These are phyloP conservation scores for Cyberlindnera amylophila DNA, from an alignment of 805 yeast genomes.

Conservation along the genomic window DNA sequence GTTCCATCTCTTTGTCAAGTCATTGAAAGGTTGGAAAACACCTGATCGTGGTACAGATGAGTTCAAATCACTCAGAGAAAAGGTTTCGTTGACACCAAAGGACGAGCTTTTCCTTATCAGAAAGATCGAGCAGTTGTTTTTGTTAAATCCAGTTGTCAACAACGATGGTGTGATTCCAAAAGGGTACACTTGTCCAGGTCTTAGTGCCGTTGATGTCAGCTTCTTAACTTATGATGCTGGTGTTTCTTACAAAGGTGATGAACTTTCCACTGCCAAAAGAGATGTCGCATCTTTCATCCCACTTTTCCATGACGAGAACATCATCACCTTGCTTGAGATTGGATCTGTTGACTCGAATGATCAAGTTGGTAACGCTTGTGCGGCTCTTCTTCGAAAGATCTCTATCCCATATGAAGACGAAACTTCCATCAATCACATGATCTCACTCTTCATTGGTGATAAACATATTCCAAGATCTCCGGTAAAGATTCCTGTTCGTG, in stretches of 20 bases:
- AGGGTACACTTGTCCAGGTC: conserved; percentile 57
- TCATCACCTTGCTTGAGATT: conserved; percentile 50
- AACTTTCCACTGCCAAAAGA: conserved; percentile 38
- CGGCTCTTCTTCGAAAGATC: conserved; percentile 46
- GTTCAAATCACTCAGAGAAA: conserved; percentile 32
- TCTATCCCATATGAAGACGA: conserved; percentile 48
- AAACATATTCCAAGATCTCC: conserved; percentile 42
- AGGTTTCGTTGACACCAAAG: conserved; percentile 33
- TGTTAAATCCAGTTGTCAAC: conserved; percentile 46
- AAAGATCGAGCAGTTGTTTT: conserved; percentile 52
- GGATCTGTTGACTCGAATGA: conserved; percentile 62
- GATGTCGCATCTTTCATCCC: conserved; percentile 40
- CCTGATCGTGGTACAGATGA: conserved; percentile 46
- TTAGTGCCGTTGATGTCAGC: conserved; percentile 49
- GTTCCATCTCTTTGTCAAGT: conserved; percentile 56
- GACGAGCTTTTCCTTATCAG: conserved; percentile 46
- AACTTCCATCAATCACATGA: conserved; percentile 40
- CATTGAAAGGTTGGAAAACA: conserved; percentile 45
- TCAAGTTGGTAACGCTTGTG: conserved; percentile 51
- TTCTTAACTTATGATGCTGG: conserved; percentile 73
- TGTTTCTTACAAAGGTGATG: conserved; percentile 47
- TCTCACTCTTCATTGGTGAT: conserved; percentile 50
- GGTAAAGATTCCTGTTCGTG: conserved; percentile 50
- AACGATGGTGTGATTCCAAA: conserved; percentile 39
- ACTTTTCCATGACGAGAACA: conserved; percentile 30